These are phyloP conservation scores for Daldinia sp. DNA, from an alignment of 2,329 filamentous ascomycete genomes.

Conservation along the genomic window DNA sequence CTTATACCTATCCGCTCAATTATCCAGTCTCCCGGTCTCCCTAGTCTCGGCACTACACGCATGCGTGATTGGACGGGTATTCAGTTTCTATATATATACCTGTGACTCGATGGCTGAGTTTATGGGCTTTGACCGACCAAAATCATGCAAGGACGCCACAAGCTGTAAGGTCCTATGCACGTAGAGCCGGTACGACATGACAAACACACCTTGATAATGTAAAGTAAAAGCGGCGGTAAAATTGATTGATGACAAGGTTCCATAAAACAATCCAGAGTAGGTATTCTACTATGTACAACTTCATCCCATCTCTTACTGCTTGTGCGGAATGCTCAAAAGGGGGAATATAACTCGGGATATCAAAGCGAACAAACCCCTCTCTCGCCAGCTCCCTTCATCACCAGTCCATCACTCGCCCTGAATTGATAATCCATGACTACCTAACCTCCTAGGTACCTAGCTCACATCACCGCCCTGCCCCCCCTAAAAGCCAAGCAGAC, in stretches of 20 bases:
- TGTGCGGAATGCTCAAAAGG: constrained; percentile 19
- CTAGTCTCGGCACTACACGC: constrained; percentile 5
- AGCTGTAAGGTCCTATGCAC: constrained; percentile 16
- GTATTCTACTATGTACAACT: constrained; percentile 26
- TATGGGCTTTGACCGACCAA: constrained; percentile 5
- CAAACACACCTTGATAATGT: constrained; percentile 1
- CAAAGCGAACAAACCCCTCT: constrained; percentile 17
- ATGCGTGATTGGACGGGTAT: constrained; percentile 13
- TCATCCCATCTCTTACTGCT: constrained; percentile 12
- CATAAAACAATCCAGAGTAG: constrained; percentile 18
- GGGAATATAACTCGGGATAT: constrained; percentile 18
- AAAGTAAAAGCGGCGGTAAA: constrained; percentile 14
- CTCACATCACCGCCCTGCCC: constrained; percentile 6
- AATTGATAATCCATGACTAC: constrained; percentile 11
- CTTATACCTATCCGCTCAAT: background rate
- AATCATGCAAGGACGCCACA: constrained; percentile 25
- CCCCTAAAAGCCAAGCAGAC: constrained; percentile 1
- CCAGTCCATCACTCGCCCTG: constrained; percentile 8
- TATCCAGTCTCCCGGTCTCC: constrained; percentile 1
- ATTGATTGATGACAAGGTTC: constrained; percentile 11
- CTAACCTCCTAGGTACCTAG: background rate
- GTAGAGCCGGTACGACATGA: constrained; percentile 11
- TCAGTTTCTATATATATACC: constrained; percentile 16
- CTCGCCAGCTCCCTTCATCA: constrained; percentile 4
- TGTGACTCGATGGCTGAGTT: constrained; percentile 9